Evolutionary conservation across 108 stramenopile genomes (phyloP), one percentile per base, ranked within the genome.

Genomic region (Bacterosira constricta): DNA sequence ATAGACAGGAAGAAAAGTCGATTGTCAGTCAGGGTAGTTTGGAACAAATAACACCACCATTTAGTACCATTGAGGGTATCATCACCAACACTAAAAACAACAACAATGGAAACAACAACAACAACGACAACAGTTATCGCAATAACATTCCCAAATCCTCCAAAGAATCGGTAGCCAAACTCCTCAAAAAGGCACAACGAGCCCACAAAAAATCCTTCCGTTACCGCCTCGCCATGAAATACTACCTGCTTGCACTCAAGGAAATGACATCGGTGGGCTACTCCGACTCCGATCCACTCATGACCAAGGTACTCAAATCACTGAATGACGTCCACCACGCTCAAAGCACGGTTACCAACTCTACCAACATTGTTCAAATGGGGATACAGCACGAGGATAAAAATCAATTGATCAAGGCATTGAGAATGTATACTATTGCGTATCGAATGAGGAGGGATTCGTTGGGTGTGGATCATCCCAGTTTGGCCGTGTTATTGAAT

Each of bases 351-450:
- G 79, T 90, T 30, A 51, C 71, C 26, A 94, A 89, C 63, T 88
- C 86, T 25, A 84, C 89, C 13, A 88, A 88, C 55, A 93, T 93
- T 76, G 90, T 90, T 15, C 81, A 85, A 57, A 93, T 93, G 84
- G 90, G 93, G 21, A 87, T 90, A 75, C 79, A 85, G 44, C 79
- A 88, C 57, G 89, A 91, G 70, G 89, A 88, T 27, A 73, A 86
- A 51, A 30, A 67, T 47, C 51, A 59, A 52, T 46, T 84, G 13
- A 75, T 91, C 13, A 77, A 75, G 45, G 93, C 93, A 25, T 56
- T 94, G 0, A 88, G 90, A 62, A 85, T 92, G 86, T 95, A 92
- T 56, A 92, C 91, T 20, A 85, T 95, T 41, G 91, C 94, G 3
- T 92, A 92, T 68, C 89, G 94, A 1, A 95, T 95, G 68, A 79